Evolutionary conservation across 345 rosid species (phyloP).

Genomic region (Brassica juncea): DNA sequence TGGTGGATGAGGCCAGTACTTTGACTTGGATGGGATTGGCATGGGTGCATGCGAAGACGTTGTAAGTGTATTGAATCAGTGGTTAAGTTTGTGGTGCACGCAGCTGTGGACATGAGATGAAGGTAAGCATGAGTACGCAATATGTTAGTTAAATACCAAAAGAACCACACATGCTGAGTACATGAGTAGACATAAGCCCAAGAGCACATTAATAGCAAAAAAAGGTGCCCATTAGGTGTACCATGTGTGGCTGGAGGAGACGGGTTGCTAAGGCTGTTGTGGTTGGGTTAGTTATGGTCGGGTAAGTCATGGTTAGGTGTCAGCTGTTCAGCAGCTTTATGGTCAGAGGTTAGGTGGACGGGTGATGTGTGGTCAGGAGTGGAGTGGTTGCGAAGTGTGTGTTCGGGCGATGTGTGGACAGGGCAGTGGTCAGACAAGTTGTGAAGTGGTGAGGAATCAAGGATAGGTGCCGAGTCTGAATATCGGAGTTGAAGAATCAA

Average conservation of each 20-base stretch:
- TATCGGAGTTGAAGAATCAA: background rate
- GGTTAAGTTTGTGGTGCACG: background rate
- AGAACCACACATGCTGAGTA: background rate
- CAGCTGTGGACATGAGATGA: background rate
- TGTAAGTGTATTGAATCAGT: background rate
- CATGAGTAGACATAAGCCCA: background rate
- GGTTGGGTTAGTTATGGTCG: too few relatives aligned
- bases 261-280: background rate
- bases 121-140: background rate
- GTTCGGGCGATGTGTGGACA: background rate
- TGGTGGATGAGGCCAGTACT: background rate
- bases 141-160: background rate
- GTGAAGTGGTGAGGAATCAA: background rate
- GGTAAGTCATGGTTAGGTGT: background rate
- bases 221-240: background rate
- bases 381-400: background rate
- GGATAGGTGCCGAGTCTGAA: background rate
- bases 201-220: background rate
- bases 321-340: background rate
- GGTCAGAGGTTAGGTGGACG: background rate
- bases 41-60: too few relatives aligned
- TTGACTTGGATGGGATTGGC: background rate
- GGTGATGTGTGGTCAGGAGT: background rate
- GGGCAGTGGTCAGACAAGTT: background rate
- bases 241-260: background rate